Evolutionary conservation across 176 grass and related monocot species (phyloP).

Genomic region (Stipa capillata): DNA sequence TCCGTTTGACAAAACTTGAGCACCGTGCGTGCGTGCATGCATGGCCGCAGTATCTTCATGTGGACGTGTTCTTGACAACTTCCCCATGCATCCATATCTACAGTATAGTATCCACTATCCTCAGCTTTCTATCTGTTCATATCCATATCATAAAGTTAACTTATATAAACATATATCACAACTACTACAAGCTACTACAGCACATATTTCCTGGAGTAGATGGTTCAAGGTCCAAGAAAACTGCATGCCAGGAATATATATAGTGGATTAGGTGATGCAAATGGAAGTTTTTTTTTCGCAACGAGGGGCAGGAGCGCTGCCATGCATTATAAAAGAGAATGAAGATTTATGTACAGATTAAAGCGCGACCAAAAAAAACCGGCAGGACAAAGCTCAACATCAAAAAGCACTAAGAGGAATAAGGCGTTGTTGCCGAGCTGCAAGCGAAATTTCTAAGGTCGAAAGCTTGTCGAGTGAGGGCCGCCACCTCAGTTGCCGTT

Average conservation of each 20-base stretch:
- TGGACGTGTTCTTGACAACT: background rate
- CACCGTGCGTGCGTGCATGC: background rate
- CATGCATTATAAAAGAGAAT: no score
- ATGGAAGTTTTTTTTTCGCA: background rate
- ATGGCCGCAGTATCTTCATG: background rate
- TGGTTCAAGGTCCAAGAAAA: slow-evolving; percentile 20
- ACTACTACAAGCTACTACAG: background rate
- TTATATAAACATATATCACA: background rate
- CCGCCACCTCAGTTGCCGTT: no score
- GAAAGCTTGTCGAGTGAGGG: no score
- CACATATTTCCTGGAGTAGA: background rate
- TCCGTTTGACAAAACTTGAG: background rate
- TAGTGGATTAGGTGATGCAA: background rate
- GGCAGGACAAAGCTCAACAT: no score
- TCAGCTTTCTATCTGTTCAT: background rate
- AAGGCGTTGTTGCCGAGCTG: no score
- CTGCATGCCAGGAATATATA: background rate
- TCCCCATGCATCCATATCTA: background rate
- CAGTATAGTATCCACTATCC: background rate
- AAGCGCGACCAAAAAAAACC: no score
- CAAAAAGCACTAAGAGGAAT: no score
- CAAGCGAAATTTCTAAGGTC: no score
- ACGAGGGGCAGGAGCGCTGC: no score
- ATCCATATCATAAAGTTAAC: background rate
- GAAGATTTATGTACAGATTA: no score